Conservation (phyloP, 805 yeast genomes). For the Suhomyces emberorum region DNA sequence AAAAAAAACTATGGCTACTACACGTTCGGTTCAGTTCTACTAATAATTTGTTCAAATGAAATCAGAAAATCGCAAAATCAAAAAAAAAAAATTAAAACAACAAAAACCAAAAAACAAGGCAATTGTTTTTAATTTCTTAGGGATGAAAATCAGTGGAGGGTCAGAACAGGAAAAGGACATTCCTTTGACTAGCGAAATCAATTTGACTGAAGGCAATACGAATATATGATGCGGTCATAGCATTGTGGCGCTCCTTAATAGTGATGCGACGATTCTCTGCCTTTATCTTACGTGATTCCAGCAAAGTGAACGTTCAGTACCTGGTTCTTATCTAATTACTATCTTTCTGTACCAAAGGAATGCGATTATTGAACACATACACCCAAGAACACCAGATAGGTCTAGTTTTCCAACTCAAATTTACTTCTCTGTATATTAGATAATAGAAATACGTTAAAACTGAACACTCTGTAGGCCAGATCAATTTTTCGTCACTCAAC, state of each 20-base stretch:
- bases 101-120: conserved; percentile 4
- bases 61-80: conserved; percentile 4
- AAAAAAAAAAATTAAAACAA: conserved; percentile 3
- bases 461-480: no score
- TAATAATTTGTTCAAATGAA: not conserved
- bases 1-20: conserved; percentile 8
- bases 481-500: no score
- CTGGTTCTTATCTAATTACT: no score
- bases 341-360: no score
- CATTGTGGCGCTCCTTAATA: conserved; percentile 10
- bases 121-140: conserved; percentile 3
- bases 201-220: no score
- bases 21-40: conserved; percentile 2
- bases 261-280: conserved; percentile 13
- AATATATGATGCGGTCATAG: no score
- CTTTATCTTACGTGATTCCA: no score
- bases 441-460: no score
- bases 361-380: not conserved
- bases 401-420: not conserved
- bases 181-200: no score
- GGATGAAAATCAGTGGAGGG: no score
- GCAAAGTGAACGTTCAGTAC: no score
- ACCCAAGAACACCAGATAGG: not conserved
- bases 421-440: not conserved
- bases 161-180: no score